Evolutionary conservation across 306 rosid genomes (phyloP), one percentile per base, ranked within the genome.

Genomic region (Vigna hirtella): DNA sequence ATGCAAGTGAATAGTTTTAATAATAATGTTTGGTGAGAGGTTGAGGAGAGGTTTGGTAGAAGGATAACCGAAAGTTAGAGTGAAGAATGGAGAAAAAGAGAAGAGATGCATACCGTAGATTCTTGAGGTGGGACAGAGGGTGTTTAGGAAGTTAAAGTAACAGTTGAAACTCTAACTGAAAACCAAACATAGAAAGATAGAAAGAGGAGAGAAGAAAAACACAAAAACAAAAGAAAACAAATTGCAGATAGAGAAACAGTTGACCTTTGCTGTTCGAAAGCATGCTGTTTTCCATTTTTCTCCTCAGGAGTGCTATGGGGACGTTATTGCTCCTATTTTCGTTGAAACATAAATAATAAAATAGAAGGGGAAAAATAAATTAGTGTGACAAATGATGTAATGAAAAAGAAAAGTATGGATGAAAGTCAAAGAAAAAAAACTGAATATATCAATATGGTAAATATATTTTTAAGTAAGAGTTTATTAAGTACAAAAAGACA

Each of bases 101-200:
- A 57, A 43, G 15, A 12, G 1, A 12, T 5, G 50, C 76, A 56
- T 77, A n/a, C 22, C 74, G 52, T 78, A 82, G 87, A 89, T 87
- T 87, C 89, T 86, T 68, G 36, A 68, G 32, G 89, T 87, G 96
- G 97, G 86, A 82, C 89, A 79, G 12, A 26, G 78, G 40, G 48
- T 70, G 86, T 77, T 74, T 72, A 70, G 86, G 85, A 88, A 79
- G 87, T 90, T 79, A 87, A 82, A 84, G 80, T 76, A 83, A 84
- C 80, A 63, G 83, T 84, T 81, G 87, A 87, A 84, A 83, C 74
- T 85, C 87, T 86, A 83, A 83, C 89, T 43, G 82, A 79, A 80
- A 86, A 80, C 74, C 73, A 82, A 81, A 61, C 6, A 32, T 30
- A 14, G 20, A 59, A 15, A 14, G 65, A 30, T 30, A 30, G 32